A percentile compares a stretch with the other conserved stretches of the same genome.
phyloP scores from a whole-genome alignment of 140 eudicot genomes.

The Artemisia princeps region DNA sequence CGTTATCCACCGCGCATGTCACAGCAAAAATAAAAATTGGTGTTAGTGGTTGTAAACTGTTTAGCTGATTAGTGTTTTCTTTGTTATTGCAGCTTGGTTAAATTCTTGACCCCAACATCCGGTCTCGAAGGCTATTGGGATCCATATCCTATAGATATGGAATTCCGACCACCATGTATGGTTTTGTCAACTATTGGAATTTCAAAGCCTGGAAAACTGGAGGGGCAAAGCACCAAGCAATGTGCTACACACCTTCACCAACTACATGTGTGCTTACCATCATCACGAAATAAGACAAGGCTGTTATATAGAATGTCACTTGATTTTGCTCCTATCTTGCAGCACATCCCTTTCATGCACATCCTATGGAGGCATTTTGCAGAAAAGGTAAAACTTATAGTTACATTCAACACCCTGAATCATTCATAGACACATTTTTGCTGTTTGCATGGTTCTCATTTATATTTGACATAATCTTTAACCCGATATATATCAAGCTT shows the following conservation, averaged over 20 bases:
- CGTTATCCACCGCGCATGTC: neutral
- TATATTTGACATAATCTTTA: conserved; percentile 1
- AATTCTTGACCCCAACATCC: conserved; percentile 84
- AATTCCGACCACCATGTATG: conserved; percentile 91
- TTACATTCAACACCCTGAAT: neutral
- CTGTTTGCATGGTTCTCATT: neutral
- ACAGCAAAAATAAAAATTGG: neutral
- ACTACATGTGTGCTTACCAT: conserved; percentile 91
- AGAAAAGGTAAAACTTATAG: conserved; percentile 50
- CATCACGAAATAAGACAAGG: conserved; percentile 73
- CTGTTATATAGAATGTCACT: conserved; percentile 91
- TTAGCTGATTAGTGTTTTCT: conserved; percentile 16
- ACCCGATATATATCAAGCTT: neutral
- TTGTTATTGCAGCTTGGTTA: conserved; percentile 73
- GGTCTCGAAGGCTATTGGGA: conserved; percentile 97
- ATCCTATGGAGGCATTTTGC: conserved; percentile 93
- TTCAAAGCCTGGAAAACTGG: conserved; percentile 88
- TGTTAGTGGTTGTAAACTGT: conserved; percentile 2
- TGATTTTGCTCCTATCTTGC: conserved; percentile 84
- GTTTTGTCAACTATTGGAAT: conserved; percentile 98
- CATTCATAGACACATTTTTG: neutral
- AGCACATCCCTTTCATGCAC: conserved; percentile 75
- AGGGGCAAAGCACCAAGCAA: conserved; percentile 84
- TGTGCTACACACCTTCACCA: conserved; percentile 98
- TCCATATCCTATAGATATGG: conserved; percentile 98